Evolutionary conservation across 2,329 filamentous ascomycete species (phyloP).

Genomic region (Furcasterigmium furcatum): DNA sequence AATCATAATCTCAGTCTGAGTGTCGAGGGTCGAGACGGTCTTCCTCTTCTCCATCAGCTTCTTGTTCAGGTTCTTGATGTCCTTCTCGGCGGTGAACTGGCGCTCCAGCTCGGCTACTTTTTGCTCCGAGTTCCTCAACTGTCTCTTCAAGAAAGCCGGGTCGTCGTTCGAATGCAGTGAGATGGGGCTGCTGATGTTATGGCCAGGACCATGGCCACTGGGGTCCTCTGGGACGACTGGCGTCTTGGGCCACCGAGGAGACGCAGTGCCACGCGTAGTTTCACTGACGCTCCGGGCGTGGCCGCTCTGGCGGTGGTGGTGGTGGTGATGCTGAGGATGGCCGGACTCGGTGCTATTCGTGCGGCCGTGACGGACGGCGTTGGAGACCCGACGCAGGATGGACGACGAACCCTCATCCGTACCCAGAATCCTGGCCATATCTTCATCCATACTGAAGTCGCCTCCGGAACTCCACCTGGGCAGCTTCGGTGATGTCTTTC

Average conservation of each 20-base stretch:
- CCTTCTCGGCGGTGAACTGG: slow-evolving; percentile 66
- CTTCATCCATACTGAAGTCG: slow-evolving; percentile 93
- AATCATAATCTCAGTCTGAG: slow-evolving; percentile 93
- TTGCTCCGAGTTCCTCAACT: slow-evolving; percentile 78
- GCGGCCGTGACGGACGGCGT: slow-evolving; percentile 88
- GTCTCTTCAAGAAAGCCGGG: slow-evolving; percentile 64
- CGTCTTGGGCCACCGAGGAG: slow-evolving; percentile 68
- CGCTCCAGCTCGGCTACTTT: slow-evolving; percentile 82
- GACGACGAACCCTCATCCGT: slow-evolving; percentile 75
- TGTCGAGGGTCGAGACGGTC: slow-evolving; percentile 90
- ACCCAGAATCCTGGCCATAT: slow-evolving; percentile 84
- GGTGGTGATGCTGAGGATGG: slow-evolving; percentile 19
- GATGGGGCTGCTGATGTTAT: slow-evolving; percentile 71
- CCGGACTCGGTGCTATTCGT: slow-evolving; percentile 73
- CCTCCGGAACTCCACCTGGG: slow-evolving; percentile 75
- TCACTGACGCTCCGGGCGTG: slow-evolving; percentile 64
- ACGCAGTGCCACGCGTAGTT: slow-evolving; percentile 61
- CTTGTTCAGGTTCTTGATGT: slow-evolving; percentile 75
- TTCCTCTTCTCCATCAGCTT: slow-evolving; percentile 91
- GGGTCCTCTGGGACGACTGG: slow-evolving; percentile 55
- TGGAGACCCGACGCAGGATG: slow-evolving; percentile 84
- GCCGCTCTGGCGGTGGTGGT: slow-evolving; percentile 23
- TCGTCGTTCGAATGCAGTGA: slow-evolving; percentile 63
- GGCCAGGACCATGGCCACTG: slow-evolving; percentile 19
- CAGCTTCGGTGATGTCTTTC: slow-evolving; percentile 61